Evolutionary conservation across 208 protist species (phyloP).

Genomic region (Trypanosoma theileri): DNA sequence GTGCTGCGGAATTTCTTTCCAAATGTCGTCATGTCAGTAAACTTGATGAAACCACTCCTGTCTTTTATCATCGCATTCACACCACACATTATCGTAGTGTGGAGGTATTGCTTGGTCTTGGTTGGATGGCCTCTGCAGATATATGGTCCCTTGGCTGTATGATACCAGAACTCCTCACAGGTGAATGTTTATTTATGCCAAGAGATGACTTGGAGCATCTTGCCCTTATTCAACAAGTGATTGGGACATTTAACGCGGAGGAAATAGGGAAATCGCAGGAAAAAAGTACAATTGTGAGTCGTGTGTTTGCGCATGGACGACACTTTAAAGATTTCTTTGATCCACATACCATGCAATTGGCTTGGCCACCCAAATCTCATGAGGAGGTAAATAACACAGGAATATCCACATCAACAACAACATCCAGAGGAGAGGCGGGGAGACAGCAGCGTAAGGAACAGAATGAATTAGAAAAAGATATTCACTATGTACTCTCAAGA

Average conservation of each 20-base stretch:
- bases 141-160: constrained; percentile 86
- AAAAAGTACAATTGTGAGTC: constrained; percentile 4
- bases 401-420: not conserved
- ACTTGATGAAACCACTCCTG: constrained; percentile 41
- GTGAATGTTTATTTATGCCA: constrained; percentile 75
- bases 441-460: too few relatives aligned
- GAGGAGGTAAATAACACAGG: not conserved
- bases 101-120: constrained; percentile 75
- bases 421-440: not conserved
- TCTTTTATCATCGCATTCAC: constrained; percentile 73
- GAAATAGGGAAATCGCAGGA: constrained; percentile 12
- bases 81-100: constrained; percentile 81
- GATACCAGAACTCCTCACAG: constrained; percentile 76
- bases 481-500: constrained; percentile 53
- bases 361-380: constrained; percentile 29
- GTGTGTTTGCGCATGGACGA: constrained; percentile 48
- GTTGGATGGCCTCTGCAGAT: constrained; percentile 68
- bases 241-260: constrained; percentile 49
- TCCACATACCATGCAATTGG: constrained; percentile 37
- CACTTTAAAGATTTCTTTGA: constrained; percentile 65
- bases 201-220: constrained; percentile 78
- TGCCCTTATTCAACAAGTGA: constrained; percentile 70
- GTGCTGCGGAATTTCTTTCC: constrained; percentile 52
- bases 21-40: constrained; percentile 28
- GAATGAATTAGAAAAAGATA: constrained; percentile 25